Evolutionary conservation across 495 filamentous ascomycete species (phyloP), one percentile per base, ranked within the genome.

Genomic region (Penicillium herquei): DNA sequence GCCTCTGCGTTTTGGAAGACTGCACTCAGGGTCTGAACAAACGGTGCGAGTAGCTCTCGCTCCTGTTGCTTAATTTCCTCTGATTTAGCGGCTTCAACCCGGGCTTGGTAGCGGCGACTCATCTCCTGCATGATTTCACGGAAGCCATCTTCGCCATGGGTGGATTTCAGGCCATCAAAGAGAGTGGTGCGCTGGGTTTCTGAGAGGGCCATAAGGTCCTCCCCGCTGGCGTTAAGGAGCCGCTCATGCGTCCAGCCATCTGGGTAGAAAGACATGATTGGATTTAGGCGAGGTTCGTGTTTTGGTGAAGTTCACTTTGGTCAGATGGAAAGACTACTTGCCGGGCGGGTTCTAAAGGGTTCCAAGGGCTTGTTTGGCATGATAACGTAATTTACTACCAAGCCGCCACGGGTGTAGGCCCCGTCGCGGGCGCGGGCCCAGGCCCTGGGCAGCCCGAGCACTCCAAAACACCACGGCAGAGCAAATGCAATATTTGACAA

Each of bases 381-480:
- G 40, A 42, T 50, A 50, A 50, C 47, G 34, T 50, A 39, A 50
- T 50, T 39, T 13, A 50, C 47, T 37, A 50, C 13, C 34, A 33
- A 50, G 47, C 34, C 32, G 47, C 32, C 31, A 1, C 21, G 21
- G 21, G 21, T 26, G 21, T n/a, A n/a, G n/a, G n/a, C 21, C 21
- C 21, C 21, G 21, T 1, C 21, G 21, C 21, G 21, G 21, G 21
- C 21, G 21, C 21, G 21, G 21, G 21, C 21, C 21, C 21, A 26
- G 21, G 21, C 21, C 21, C 21, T 26, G 21, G 4, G 1, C 21
- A 26, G 21, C 21, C 21, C 4, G 21, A 26, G 21, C 21, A 26
- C 21, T 4, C 21, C 21, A 26, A 26, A 26, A 26, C 21, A 26
- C 4, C 21, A 26, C 21, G 21, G 21, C 21, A 26, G 1, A 26